Base-by-base conservation (phyloP, 2,329 filamentous ascomycete genomes). In the Epichloe festucae region DNA sequence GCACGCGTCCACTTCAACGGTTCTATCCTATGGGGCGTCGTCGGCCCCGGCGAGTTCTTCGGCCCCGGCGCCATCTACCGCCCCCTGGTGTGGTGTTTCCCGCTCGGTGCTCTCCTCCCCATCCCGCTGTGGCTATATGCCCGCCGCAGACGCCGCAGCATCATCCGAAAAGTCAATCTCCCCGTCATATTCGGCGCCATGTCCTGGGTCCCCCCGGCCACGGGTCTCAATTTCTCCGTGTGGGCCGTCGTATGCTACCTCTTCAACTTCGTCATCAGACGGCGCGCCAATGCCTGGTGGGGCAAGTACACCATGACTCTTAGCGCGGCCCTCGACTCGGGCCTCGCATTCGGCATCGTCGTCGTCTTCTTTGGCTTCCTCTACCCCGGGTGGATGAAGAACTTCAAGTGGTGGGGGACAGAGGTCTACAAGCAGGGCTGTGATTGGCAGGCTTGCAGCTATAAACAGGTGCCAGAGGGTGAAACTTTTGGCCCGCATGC, bases 281-380 rank as follows among this genome's bases (percentile, higher is more conserved):
- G 79, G 38, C 74, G 84, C 21, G 84, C 80, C 27, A 74, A 73
- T 34, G 82, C 79, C 1, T 95, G 89, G 89, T 94, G 89, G 89
- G 81, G 81, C 46, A 93, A 94, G 67, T 94, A 94, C 65, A 91
- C 87, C 41, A 93, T 94, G 87, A 90, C 87, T 4, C 72, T 94
- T 49, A 88, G 84, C 53, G 88, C 88, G 0, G 89, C 87, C 2
- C 73, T 94, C 51, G 89, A 94, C 63, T 89, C 85, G 1, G 87
- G 88, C 1, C 71, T 94, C 19, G 88, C 89, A 0, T 87, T 90
- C 60, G 86, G 86, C 31, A 83, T 93, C 38, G 82, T 94, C 10
- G 78, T 91, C 4, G 82, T 93, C 27, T 94, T 94, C 64, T 91
- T 95, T 60, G 86, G 82, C 1, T 85, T 94, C 57, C 77, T 93